These are phyloP conservation scores for Trichopus zeylanicus DNA, from an alignment of 116 monocot genomes.

Conservation along the genomic window DNA sequence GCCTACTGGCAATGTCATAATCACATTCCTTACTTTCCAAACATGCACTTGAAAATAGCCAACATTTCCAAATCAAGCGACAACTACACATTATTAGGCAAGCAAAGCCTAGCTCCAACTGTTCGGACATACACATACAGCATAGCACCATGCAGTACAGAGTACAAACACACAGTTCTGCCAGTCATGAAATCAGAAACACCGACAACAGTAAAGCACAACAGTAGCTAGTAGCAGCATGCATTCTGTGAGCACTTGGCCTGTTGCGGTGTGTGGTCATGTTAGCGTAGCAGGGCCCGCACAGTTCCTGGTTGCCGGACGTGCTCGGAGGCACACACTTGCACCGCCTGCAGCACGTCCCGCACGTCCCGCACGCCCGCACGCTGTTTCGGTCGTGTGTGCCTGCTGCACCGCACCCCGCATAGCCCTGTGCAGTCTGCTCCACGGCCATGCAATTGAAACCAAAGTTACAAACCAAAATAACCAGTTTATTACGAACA, in stretches of 20 bases:
- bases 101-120: too few species aligned
- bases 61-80: too few species aligned
- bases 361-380: constrained; percentile 19
- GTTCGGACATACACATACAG: too few species aligned
- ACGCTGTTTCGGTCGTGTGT: constrained; percentile 16
- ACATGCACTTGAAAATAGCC: too few species aligned
- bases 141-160: too few species aligned
- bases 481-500: not conserved
- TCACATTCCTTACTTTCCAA: too few species aligned
- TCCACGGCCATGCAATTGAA: not conserved
- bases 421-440: constrained; percentile 15
- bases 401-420: constrained; percentile 6
- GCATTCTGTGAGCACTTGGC: constrained; percentile 30
- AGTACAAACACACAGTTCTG: too few species aligned
- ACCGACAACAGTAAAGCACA: too few species aligned
- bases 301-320: constrained; percentile 15
- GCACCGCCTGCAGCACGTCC: constrained; percentile 23
- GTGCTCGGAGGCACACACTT: constrained; percentile 26
- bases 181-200: too few species aligned
- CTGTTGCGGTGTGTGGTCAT: constrained; percentile 16
- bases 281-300: constrained; percentile 18
- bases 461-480: not conserved
- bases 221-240: too few species aligned
- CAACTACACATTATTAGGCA: too few species aligned
- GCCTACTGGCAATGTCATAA: too few species aligned